A percentile compares a stretch with the other conserved stretches of the same genome.
These are phyloP conservation scores for Xylaria castorea DNA, from an alignment of 495 filamentous ascomycete genomes.

Conservation along the genomic window DNA sequence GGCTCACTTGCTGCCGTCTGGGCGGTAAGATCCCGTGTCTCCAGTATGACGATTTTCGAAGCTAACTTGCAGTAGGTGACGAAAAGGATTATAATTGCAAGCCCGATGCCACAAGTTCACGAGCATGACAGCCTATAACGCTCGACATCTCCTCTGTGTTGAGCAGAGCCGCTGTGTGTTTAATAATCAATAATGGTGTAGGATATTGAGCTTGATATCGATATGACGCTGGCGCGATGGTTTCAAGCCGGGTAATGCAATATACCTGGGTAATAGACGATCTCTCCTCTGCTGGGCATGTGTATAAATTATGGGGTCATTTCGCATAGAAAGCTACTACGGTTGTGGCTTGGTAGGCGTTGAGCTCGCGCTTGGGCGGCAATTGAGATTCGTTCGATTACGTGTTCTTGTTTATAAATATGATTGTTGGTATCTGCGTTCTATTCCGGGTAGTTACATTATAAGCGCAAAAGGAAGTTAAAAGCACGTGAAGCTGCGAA, in stretches of 20 bases:
- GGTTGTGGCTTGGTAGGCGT: constrained; percentile 43
- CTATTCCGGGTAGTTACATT: background rate
- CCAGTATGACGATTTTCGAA: background rate
- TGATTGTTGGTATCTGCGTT: background rate
- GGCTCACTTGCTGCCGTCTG: constrained; percentile 83
- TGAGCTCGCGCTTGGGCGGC: constrained; percentile 33
- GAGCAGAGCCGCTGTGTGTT: constrained; percentile 10
- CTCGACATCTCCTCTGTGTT: constrained; percentile 9
- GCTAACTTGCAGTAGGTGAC: constrained; percentile 55
- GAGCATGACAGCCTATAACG: constrained; percentile 32
- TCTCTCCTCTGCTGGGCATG: constrained; percentile 42
- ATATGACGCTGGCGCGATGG: constrained; percentile 25
- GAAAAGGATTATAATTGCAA: constrained; percentile 63
- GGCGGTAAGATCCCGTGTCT: constrained; percentile 69
- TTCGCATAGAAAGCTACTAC: constrained; percentile 41
- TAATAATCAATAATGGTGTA: constrained; percentile 37
- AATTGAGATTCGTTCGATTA: constrained; percentile 35
- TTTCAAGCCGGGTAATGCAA: constrained; percentile 26
- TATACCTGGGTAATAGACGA: constrained; percentile 32
- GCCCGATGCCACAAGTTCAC: constrained; percentile 12
- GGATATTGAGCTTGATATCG: constrained; percentile 36
- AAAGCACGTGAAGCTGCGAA: background rate
- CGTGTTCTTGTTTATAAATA: background rate
- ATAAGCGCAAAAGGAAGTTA: background rate
- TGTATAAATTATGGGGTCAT: constrained; percentile 43